Evolutionary conservation across 129 eudicot species (phyloP).

Genomic region (Ambrosia artemisiifolia): DNA sequence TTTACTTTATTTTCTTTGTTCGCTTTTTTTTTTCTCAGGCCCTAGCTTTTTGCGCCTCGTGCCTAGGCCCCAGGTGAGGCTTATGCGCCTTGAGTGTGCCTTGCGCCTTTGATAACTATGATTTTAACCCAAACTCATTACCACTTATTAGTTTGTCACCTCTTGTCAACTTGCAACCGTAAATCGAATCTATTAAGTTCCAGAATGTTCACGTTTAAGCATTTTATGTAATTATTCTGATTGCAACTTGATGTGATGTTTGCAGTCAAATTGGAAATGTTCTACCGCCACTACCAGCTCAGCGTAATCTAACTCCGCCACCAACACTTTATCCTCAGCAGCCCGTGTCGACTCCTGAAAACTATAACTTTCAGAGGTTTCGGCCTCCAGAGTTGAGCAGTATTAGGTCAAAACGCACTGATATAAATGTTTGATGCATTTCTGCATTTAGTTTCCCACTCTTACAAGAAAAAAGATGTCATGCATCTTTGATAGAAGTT

Average conservation of each 20-base stretch:
- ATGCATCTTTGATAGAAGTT: constrained; percentile 10
- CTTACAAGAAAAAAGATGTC: constrained; percentile 9
- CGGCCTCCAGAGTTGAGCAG: constrained; percentile 38
- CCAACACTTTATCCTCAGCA: constrained; percentile 86
- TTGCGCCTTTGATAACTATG: too few relatives aligned
- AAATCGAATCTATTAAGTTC: background rate
- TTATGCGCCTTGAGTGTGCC: too few relatives aligned
- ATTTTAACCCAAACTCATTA: background rate
- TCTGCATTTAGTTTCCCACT: constrained; percentile 3
- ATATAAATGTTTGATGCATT: constrained; percentile 60
- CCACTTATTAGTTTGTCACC: background rate
- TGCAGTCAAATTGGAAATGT: constrained; percentile 21
- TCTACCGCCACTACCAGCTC: constrained; percentile 24
- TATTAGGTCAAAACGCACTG: constrained; percentile 66
- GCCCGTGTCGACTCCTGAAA: constrained; percentile 72
- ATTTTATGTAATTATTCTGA: background rate
- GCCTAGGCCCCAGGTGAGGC: too few relatives aligned
- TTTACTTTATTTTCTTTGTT: too few relatives aligned
- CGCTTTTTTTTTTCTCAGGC: too few relatives aligned
- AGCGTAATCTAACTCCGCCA: constrained; percentile 23
- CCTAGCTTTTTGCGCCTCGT: too few relatives aligned
- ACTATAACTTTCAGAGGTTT: constrained; percentile 57
- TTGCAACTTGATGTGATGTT: constrained; percentile 1
- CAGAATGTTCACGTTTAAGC: background rate
- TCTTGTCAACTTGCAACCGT: background rate